A percentile compares a stretch with the other conserved stretches of the same genome.
Evolutionary conservation across 805 yeast genomes (phyloP).

Genomic region (Candida coquimbonensis): DNA sequence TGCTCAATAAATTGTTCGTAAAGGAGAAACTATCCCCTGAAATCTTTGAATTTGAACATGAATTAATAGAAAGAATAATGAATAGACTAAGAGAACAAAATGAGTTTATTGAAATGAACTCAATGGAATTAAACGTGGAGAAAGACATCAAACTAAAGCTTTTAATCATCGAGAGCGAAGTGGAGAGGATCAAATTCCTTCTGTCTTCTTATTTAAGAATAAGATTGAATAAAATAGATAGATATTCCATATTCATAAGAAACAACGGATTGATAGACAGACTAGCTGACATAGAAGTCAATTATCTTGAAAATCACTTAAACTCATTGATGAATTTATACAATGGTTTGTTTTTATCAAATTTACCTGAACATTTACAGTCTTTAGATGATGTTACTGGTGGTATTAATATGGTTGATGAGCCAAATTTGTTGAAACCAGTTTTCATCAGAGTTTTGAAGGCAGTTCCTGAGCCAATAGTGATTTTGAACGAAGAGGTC

Average conservation of each 20-base stretch:
- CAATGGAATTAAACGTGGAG: constrained; percentile 62
- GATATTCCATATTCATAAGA: constrained; percentile 53
- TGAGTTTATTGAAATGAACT: constrained; percentile 68
- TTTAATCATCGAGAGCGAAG: constrained; percentile 83
- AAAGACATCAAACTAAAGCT: constrained; percentile 68
- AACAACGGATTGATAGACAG: constrained; percentile 32
- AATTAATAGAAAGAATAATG: constrained; percentile 50
- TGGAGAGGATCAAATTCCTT: constrained; percentile 78
- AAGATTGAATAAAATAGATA: constrained; percentile 62
- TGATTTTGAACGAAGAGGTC: constrained; percentile 47
- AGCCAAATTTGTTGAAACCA: constrained; percentile 69
- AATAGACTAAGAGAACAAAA: constrained; percentile 59
- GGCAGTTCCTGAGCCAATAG: constrained; percentile 32
- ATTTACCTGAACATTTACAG: constrained; percentile 62
- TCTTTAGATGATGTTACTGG: constrained; percentile 71
- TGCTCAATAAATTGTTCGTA: constrained; percentile 62
- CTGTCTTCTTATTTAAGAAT: constrained; percentile 78
- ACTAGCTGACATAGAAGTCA: constrained; percentile 53
- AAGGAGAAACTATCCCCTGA: constrained; percentile 86
- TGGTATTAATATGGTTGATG: constrained; percentile 65
- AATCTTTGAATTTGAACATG: constrained; percentile 64
- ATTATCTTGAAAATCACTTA: constrained; percentile 65
- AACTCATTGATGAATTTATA: constrained; percentile 58
- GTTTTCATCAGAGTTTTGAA: constrained; percentile 62
- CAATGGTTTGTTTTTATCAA: constrained; percentile 55